Conservation (phyloP, 306 rosid genomes). For the Vigna radiata region DNA sequence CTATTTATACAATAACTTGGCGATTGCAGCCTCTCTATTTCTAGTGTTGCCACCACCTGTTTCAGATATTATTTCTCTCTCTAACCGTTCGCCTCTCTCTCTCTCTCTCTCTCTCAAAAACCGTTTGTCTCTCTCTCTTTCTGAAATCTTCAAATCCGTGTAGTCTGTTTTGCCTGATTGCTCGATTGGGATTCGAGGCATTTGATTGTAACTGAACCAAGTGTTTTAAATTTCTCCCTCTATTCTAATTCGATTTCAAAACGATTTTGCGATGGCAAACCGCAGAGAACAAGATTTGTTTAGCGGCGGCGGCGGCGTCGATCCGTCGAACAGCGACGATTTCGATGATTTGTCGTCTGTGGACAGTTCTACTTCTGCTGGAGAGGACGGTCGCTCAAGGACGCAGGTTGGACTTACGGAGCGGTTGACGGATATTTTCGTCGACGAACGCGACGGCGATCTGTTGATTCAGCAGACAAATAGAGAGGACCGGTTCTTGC, state of each 20-base stretch:
- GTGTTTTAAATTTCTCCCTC: constrained; percentile 16
- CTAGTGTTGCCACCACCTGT: constrained; percentile 6
- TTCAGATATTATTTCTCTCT: constrained; percentile 44
- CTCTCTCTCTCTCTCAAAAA: constrained; percentile 40
- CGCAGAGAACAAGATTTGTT: constrained; percentile 56
- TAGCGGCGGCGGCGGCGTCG: constrained; percentile 42
- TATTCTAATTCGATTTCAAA: background rate
- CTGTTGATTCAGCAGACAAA: constrained; percentile 80
- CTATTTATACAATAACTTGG: constrained; percentile 38
- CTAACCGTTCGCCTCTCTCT: background rate
- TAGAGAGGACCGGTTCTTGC: constrained; percentile 71
- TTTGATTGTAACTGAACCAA: constrained; percentile 27
- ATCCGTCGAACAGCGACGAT: constrained; percentile 53
- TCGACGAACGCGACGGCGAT: constrained; percentile 80
- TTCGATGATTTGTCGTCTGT: constrained; percentile 55
- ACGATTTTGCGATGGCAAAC: constrained; percentile 55
- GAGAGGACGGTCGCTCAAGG: constrained; percentile 48
- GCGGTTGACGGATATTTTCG: constrained; percentile 78
- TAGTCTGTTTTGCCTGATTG: background rate
- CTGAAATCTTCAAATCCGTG: background rate
- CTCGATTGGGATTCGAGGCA: constrained; percentile 5
- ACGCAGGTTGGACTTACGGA: constrained; percentile 71
- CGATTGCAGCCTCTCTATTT: background rate
- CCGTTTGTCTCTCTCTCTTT: background rate
- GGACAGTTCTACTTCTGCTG: constrained; percentile 33